A percentile compares a stretch with the other conserved stretches of the same genome.
Conservation (phyloP, 257 asterid genomes). For the Jasminum sambac region DNA sequence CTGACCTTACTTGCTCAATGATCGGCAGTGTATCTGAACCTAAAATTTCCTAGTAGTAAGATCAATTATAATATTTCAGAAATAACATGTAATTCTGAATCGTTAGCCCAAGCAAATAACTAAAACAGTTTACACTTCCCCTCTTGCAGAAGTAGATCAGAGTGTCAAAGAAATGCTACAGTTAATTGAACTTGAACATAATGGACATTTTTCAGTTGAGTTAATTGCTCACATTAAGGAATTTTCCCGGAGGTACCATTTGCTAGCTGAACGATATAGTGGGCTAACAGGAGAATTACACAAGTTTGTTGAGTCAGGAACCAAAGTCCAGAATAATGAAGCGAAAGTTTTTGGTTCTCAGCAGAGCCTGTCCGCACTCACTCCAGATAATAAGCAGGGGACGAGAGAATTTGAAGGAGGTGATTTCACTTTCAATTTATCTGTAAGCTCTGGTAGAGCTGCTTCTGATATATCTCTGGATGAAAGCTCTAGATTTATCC, state of each 20-base stretch:
- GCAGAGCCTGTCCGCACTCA: constrained; percentile 32
- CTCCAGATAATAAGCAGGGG: constrained; percentile 49
- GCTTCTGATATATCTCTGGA: constrained; percentile 48
- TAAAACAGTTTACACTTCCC: not conserved
- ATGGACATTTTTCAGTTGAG: constrained; percentile 29
- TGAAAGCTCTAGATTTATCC: constrained; percentile 51
- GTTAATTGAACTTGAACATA: constrained; percentile 44
- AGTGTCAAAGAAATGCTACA: constrained; percentile 45
- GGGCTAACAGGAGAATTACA: constrained; percentile 31
- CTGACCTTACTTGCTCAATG: not conserved
- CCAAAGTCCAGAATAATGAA: constrained; percentile 25
- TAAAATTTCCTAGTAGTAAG: not conserved
- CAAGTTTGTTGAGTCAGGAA: constrained; percentile 6
- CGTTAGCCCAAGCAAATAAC: not conserved
- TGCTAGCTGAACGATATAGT: constrained; percentile 48
- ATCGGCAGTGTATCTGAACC: not conserved
- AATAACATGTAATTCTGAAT: not conserved
- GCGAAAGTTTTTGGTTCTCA: constrained; percentile 20
- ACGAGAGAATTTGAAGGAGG: constrained; percentile 34
- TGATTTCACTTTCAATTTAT: constrained; percentile 35
- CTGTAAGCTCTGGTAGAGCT: constrained; percentile 58
- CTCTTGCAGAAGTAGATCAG: constrained; percentile 54
- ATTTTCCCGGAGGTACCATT: constrained; percentile 47
- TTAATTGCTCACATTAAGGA: constrained; percentile 52
- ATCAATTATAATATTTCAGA: not conserved